phyloP scores from a whole-genome alignment of 2,329 filamentous ascomycete species.

The Neofusicoccum ribis region DNA sequence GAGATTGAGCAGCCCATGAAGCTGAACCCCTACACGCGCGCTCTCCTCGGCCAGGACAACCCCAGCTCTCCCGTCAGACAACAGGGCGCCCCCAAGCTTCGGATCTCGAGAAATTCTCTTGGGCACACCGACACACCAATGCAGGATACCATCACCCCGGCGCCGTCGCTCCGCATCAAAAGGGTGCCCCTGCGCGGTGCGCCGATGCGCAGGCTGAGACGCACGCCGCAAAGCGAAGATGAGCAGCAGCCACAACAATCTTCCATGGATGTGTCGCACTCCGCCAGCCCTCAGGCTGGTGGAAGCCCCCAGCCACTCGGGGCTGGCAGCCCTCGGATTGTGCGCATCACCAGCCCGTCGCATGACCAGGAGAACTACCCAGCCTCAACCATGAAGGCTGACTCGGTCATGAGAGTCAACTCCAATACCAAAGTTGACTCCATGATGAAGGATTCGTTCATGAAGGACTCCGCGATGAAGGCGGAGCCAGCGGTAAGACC shows the following conservation, averaged over 20 bases:
- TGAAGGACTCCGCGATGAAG: conserved; percentile 33
- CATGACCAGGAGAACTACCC: conserved; percentile 81
- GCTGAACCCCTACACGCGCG: conserved; percentile 89
- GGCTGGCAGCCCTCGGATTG: conserved; percentile 11
- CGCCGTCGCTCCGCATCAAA: conserved; percentile 41
- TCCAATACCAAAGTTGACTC: conserved; percentile 22
- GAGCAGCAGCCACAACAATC: conserved; percentile 3
- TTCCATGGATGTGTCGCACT: neutral
- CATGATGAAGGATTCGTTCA: conserved; percentile 18
- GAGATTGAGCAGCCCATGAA: conserved; percentile 85
- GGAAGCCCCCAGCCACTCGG: conserved; percentile 3
- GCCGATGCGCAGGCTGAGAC: conserved; percentile 39
- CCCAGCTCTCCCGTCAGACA: conserved; percentile 39
- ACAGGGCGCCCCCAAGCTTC: conserved; percentile 32
- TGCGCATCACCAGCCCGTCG: conserved; percentile 51
- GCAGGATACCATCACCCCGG: conserved; percentile 35
- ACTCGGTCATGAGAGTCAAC: conserved; percentile 11
- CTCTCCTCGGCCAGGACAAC: conserved; percentile 62
- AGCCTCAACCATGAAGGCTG: conserved; percentile 36
- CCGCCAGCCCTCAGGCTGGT: conserved; percentile 32
- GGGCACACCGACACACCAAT: conserved; percentile 37
- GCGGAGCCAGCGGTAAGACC: conserved; percentile 17
- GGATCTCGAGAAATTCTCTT: conserved; percentile 38
- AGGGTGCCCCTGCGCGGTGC: conserved; percentile 40
- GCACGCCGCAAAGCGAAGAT: conserved; percentile 33